Evolutionary conservation across 2,329 filamentous ascomycete genomes (phyloP).

Genomic region (Taxawa tesnikishii): DNA sequence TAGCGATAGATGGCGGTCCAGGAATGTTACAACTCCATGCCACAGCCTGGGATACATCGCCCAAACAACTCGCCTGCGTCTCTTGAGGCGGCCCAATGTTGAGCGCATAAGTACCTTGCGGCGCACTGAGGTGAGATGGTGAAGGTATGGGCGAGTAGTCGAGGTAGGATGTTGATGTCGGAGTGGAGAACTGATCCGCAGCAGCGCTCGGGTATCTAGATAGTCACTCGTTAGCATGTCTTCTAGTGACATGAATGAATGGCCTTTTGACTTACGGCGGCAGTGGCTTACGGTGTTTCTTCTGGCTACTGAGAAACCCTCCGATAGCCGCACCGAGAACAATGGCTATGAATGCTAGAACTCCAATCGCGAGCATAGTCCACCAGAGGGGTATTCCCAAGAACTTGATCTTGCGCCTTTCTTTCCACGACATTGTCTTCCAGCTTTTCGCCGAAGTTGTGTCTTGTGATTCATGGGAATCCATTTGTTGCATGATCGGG

Average conservation of each 20-base stretch:
- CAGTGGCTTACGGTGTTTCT: conserved; percentile 7
- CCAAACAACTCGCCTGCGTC: conserved; percentile 44
- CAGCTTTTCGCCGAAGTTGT: conserved; percentile 14
- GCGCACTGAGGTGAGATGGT: too few relatives aligned
- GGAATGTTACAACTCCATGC: conserved; percentile 53
- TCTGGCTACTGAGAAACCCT: conserved; percentile 17
- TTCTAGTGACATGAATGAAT: too few relatives aligned
- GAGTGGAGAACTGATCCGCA: too few relatives aligned
- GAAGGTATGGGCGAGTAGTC: conserved; percentile 42
- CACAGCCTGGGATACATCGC: conserved; percentile 39
- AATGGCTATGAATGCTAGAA: conserved; percentile 18
- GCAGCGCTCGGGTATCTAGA: too few relatives aligned
- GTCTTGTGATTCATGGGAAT: conserved; percentile 7
- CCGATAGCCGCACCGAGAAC: conserved; percentile 22
- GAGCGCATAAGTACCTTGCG: conserved; percentile 44
- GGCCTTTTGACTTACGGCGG: conserved; percentile 2
- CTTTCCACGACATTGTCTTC: conserved; percentile 25
- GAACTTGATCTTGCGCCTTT: conserved; percentile 22
- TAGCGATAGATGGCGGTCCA: conserved; percentile 14
- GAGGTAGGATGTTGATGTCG: conserved; percentile 1
- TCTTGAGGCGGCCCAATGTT: conserved; percentile 38
- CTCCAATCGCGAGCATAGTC: conserved; percentile 16
- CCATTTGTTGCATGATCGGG: conserved; percentile 5
- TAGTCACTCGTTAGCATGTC: too few relatives aligned
- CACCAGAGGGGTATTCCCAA: conserved; percentile 22